Conservation (phyloP, 1,284 basidiomycete species). For the Irpex lacteus region DNA sequence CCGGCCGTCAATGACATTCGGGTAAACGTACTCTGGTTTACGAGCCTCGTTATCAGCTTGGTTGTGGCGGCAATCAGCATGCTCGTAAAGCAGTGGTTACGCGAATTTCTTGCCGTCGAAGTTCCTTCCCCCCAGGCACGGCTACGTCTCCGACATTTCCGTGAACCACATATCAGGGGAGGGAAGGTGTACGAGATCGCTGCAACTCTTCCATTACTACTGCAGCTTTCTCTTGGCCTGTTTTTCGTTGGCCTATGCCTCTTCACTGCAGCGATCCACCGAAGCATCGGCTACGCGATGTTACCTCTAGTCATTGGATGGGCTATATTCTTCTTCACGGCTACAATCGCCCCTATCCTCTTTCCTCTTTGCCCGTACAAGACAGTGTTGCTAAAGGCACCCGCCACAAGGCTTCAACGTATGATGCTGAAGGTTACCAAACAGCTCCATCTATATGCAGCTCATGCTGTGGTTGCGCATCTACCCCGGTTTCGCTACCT, state of each 20-base stretch:
- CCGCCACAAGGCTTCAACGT: too few relatives aligned
- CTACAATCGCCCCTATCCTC: not conserved
- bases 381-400: not conserved
- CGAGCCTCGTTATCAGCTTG: conserved; percentile 6
- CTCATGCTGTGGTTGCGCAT: too few relatives aligned
- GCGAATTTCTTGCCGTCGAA: conserved; percentile 3
- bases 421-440: too few relatives aligned
- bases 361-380: not conserved
- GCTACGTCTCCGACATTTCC: not conserved
- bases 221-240: conserved; percentile 4
- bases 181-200: conserved; percentile 9
- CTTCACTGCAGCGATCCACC: conserved; percentile 2
- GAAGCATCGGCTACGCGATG: not conserved
- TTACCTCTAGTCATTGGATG: conserved; percentile 1
- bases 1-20: not conserved
- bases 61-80: conserved; percentile 3
- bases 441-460: too few relatives aligned
- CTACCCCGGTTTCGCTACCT: too few relatives aligned
- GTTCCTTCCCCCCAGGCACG: not conserved
- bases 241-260: conserved; percentile 7
- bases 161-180: not conserved
- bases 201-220: not conserved
- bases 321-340: not conserved
- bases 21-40: conserved; percentile 8
- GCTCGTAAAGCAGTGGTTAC: conserved; percentile 8